Base-by-base conservation (phyloP, 2,329 filamentous ascomycete species). In the Talaromyces sp. region DNA sequence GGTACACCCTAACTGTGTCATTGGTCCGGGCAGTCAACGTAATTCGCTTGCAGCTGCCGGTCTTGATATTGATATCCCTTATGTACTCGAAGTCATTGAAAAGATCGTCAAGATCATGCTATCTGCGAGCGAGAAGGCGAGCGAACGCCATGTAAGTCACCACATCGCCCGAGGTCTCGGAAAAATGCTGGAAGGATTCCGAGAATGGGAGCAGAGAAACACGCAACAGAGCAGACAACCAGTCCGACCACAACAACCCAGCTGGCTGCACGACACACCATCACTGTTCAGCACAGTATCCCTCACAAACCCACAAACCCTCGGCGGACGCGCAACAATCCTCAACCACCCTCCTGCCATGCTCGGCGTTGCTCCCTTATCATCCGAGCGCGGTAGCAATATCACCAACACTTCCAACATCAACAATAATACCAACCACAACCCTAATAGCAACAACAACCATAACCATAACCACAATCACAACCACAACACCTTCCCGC, bases 61-160 rank as follows among this genome's bases (percentile, higher is more conserved):
- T 2, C 65, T 79, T 22, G 68, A 69, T 17, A 76, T 78, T 17
- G 74, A 79, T 51, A 71, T 77, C 29, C 69, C 70, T 6, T 76
- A 77, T 49, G 74, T 79, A 45, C 76, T 74, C n/a, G 68, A 69
- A 15, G 60, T 78, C 53, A 76, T 78, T 19, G 73, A 72, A 13
- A 72, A 71, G 29, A 73, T 77, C 19, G 71, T 78, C 56, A 75
- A 77, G 38, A 63, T 79, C 67, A 79, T 79, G 77, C 71, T 78
- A 1, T 74, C 74, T 1, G 77, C 75, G 62, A 78, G 76, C 65
- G 72, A 74, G 66, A 72, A 76, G 13, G 77, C 77, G 25, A 78
- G 76, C 51, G 76, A 78, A 67, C 76, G 76, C n/a, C 77, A 79
- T 67, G 71, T 78, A 17, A 78, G 75, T 61, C 76, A 78, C 56